Conservation (phyloP, 305 asterid species). For the Solanum hybrid region DNA sequence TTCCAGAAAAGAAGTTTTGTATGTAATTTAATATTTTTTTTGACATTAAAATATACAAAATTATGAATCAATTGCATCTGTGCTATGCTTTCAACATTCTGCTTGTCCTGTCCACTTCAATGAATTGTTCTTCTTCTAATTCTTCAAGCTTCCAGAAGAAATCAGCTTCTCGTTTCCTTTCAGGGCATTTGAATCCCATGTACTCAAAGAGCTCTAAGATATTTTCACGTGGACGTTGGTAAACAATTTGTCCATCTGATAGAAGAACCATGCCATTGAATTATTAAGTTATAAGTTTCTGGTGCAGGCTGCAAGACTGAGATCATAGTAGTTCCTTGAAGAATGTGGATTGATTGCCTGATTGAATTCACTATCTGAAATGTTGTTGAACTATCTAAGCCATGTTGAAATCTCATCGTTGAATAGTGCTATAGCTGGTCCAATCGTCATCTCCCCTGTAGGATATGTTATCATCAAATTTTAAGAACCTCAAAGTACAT, state of each 20-base stretch:
- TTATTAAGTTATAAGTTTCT: background rate
- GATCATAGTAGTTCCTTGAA: background rate
- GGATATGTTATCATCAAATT: background rate
- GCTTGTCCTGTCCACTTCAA: background rate
- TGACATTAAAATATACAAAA: background rate
- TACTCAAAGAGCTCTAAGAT: background rate
- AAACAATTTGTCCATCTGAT: background rate
- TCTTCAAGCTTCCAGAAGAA: background rate
- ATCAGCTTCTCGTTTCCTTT: background rate
- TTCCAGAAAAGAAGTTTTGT: background rate
- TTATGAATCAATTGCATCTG: background rate
- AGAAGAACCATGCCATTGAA: background rate
- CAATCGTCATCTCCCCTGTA: slow-evolving; percentile 63
- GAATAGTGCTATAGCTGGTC: slow-evolving; percentile 50
- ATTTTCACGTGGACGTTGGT: background rate
- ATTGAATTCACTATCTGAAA: background rate
- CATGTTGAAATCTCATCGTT: slow-evolving; percentile 67
- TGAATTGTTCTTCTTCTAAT: background rate
- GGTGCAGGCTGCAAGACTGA: background rate
- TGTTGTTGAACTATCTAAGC: too few relatives aligned
- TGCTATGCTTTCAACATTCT: background rate
- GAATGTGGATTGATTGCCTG: background rate
- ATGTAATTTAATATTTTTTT: background rate
- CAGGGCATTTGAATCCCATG: background rate
- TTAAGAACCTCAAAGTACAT: background rate